Base-by-base conservation (phyloP, 257 asterid species). In the Petunia axillaris region DNA sequence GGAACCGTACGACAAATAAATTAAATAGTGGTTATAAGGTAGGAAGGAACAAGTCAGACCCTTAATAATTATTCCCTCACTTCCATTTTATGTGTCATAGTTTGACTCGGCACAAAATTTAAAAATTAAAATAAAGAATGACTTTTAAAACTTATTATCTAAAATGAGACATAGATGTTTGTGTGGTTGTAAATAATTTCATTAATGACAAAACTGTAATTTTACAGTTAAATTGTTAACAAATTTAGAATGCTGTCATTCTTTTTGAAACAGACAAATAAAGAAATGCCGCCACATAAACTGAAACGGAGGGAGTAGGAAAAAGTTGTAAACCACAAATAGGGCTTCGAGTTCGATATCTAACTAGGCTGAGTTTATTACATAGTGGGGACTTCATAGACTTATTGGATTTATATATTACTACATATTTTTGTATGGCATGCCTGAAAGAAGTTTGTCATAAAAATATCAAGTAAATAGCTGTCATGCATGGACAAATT, bases 401-500 rank as follows among this genome's bases (percentile, higher is more conserved):
- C 81, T 64, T 82, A n/a, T 40, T 50, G 36, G 55, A 66, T 25
- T 25, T 25, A 25, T 25, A 25, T 76, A 58, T n/a, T 73, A 77
- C 2, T 38, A 76, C 38, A 25, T 41, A 41, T 81, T 36, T 39
- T 9, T 39, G 66, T 57, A 48, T 39, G 50, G 5, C 36, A 52
- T 52, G 8, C 5, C 43, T 8, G 53, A 57, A 68, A 40, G 65
- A 67, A 59, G 14, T 44, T 55, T 60, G 68, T 53, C 44, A 57
- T 59, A 52, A 50, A 75, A 54, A 14, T 57, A 74, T 52, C 60
- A 71, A 62, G 83, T 81, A 81, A 84, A 85, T 84, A 63, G 86
- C 80, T 83, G 82, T 76, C 75, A 75, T 73, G 83, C 75, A 80
- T 53, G 63, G 77, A 71, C 76, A 62, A 78, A 41, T 50, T 50